Conservation (phyloP, 75 land plant species). For the Pseudotsuga menziesii region DNA sequence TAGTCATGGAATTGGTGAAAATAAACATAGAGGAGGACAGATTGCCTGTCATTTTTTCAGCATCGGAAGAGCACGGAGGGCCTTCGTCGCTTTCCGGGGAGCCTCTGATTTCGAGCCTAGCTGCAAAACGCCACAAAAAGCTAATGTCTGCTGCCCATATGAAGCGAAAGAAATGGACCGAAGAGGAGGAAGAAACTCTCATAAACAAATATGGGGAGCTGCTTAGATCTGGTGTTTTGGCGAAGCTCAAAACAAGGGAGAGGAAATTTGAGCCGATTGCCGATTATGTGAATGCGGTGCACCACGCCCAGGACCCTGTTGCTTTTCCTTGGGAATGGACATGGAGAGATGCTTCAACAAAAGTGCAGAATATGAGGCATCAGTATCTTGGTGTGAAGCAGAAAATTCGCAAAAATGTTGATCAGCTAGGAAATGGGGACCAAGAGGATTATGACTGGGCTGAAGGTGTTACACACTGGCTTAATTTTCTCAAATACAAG, state of each 20-base stretch:
- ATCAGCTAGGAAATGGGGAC: slow-evolving; percentile 9
- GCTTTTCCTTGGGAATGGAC: slow-evolving; percentile 75
- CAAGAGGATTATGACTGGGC: slow-evolving; percentile 32
- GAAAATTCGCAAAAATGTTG: slow-evolving; percentile 30
- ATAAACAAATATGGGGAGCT: slow-evolving; percentile 47
- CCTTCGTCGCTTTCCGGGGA: slow-evolving; percentile 1
- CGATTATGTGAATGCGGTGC: slow-evolving; percentile 53
- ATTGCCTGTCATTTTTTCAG: slow-evolving; percentile 7
- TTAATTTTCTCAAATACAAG: slow-evolving; percentile 68
- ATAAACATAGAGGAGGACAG: slow-evolving; percentile 12
- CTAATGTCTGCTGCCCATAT: slow-evolving; percentile 20
- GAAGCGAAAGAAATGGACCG: slow-evolving; percentile 84
- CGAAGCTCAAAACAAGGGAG: slow-evolving; percentile 59
- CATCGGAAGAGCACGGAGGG: background rate
- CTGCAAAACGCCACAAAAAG: slow-evolving; percentile 10
- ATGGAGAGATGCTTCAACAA: slow-evolving; percentile 76
- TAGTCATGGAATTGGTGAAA: background rate
- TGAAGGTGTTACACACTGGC: slow-evolving; percentile 61
- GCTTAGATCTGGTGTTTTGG: slow-evolving; percentile 30
- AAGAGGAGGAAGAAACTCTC: slow-evolving; percentile 62
- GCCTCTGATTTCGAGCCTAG: slow-evolving; percentile 5
- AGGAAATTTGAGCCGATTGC: slow-evolving; percentile 71
- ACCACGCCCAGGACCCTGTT: slow-evolving; percentile 48
- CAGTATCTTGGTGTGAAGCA: slow-evolving; percentile 72
- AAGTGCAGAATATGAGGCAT: slow-evolving; percentile 83